A percentile compares a stretch with the other conserved stretches of the same genome.
phyloP scores from a whole-genome alignment of 2,329 filamentous ascomycete genomes.

The Seiridium cupressi region DNA sequence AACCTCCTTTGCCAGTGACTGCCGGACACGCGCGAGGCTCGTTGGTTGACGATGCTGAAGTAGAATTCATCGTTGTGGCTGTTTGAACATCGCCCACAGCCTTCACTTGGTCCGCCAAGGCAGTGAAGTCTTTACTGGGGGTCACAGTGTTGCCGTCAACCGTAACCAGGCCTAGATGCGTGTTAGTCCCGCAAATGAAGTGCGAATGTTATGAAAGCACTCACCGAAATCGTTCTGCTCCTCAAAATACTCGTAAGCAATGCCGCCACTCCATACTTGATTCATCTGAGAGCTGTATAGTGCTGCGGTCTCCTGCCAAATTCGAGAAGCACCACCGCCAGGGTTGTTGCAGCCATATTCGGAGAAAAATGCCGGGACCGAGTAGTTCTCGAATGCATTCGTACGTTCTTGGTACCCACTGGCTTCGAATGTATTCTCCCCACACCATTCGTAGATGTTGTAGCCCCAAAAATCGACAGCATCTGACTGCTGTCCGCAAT shows the following conservation, averaged over 20 bases:
- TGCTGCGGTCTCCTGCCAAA: constrained; percentile 65
- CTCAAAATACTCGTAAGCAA: constrained; percentile 81
- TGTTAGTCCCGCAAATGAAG: background rate
- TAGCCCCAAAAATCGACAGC: constrained; percentile 78
- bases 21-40: constrained; percentile 60
- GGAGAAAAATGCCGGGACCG: constrained; percentile 74
- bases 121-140: constrained; percentile 60
- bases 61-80: constrained; percentile 49
- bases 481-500: constrained; percentile 58
- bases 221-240: constrained; percentile 65
- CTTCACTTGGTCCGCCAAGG: constrained; percentile 56
- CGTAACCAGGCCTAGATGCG: constrained; percentile 39
- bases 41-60: constrained; percentile 59
- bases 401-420: constrained; percentile 69
- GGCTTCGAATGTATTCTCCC: constrained; percentile 55
- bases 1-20: constrained; percentile 41
- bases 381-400: constrained; percentile 65
- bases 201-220: background rate
- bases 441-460: constrained; percentile 84
- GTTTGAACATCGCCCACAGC: constrained; percentile 50
- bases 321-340: constrained; percentile 46
- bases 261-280: constrained; percentile 69
- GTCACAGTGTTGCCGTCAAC: constrained; percentile 41
- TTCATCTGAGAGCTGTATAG: constrained; percentile 68
- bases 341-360: constrained; percentile 73